Percentiles rank a stretch among this genome's conserved stretches.
Conservation (phyloP, 495 filamentous ascomycete species). For the Evernia prunastri region DNA sequence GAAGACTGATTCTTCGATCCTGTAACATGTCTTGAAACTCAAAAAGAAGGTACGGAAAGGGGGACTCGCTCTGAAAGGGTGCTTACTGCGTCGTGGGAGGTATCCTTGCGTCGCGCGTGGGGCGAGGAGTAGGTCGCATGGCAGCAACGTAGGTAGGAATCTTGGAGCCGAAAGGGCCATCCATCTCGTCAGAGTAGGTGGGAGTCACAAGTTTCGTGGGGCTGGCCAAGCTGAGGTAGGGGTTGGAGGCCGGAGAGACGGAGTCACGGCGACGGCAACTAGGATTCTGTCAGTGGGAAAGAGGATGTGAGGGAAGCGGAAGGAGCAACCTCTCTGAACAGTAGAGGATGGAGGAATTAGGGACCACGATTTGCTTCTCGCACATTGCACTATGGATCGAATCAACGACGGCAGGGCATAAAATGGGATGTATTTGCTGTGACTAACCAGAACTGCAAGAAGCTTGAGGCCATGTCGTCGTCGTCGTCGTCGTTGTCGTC, state of each 20-base stretch:
- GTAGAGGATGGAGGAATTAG: conserved; percentile 54
- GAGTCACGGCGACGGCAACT: conserved; percentile 51
- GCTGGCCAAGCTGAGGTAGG: conserved; percentile 29
- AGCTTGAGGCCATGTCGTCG: conserved; percentile 55
- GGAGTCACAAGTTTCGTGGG: conserved; percentile 17
- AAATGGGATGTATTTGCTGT: conserved; percentile 8
- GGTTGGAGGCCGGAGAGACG: conserved; percentile 35
- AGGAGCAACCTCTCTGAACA: conserved; percentile 48
- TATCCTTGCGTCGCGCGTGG: conserved; percentile 37
- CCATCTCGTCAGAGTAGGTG: conserved; percentile 34
- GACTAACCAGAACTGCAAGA: conserved; percentile 59
- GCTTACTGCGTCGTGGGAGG: conserved; percentile 30
- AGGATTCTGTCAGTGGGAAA: conserved; percentile 17
- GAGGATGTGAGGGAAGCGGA: conserved; percentile 12
- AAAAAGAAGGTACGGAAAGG: not conserved
- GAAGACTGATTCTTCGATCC: not conserved
- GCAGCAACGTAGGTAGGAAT: conserved; percentile 39
- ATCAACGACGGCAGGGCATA: not conserved
- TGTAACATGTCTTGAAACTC: not conserved
- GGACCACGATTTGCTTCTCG: conserved; percentile 60
- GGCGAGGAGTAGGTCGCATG: conserved; percentile 27
- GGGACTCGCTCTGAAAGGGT: not conserved
- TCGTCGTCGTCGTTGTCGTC: conserved; percentile 50
- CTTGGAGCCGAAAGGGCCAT: conserved; percentile 18
- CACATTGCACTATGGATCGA: conserved; percentile 47